Conservation (phyloP, 2,329 filamentous ascomycete species). For the Aspergillus fumigatiaffinis region DNA sequence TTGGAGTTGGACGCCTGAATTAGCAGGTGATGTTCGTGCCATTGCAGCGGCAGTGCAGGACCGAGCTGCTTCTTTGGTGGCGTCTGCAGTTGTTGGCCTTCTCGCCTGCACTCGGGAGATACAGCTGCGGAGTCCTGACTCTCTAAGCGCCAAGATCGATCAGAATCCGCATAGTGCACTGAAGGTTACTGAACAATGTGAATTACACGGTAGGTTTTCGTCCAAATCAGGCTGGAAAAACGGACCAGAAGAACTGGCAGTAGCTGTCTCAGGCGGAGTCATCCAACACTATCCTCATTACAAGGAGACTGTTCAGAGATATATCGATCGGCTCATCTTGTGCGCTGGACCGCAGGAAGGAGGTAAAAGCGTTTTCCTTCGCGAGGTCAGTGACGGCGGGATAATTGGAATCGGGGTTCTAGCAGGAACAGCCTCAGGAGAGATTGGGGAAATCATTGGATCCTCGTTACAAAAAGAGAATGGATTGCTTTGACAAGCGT, state of each 20-base stretch:
- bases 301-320: constrained; percentile 62
- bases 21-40: constrained; percentile 55
- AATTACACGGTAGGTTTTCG: constrained; percentile 10
- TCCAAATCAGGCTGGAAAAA: constrained; percentile 26
- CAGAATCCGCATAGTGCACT: not conserved
- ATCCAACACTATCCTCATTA: constrained; percentile 73
- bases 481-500: too few species aligned
- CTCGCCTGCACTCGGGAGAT: constrained; percentile 65
- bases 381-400: constrained; percentile 49
- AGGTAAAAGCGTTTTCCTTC: constrained; percentile 46
- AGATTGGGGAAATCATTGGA: constrained; percentile 27
- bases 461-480: constrained; percentile 9
- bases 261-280: constrained; percentile 73
- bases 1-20: constrained; percentile 60
- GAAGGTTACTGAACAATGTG: not conserved
- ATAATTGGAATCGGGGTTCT: constrained; percentile 51
- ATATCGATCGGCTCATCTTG: constrained; percentile 55
- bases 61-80: constrained; percentile 66
- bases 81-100: constrained; percentile 65
- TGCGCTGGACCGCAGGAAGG: constrained; percentile 39
- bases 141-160: constrained; percentile 6
- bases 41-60: constrained; percentile 66
- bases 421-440: constrained; percentile 40
- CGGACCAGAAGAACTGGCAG: constrained; percentile 57
- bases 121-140: constrained; percentile 26